Evolutionary conservation across 768 basidiomycete genomes (phyloP), one percentile per base, ranked within the genome.

Genomic region (Leucocoprinus sp.): DNA sequence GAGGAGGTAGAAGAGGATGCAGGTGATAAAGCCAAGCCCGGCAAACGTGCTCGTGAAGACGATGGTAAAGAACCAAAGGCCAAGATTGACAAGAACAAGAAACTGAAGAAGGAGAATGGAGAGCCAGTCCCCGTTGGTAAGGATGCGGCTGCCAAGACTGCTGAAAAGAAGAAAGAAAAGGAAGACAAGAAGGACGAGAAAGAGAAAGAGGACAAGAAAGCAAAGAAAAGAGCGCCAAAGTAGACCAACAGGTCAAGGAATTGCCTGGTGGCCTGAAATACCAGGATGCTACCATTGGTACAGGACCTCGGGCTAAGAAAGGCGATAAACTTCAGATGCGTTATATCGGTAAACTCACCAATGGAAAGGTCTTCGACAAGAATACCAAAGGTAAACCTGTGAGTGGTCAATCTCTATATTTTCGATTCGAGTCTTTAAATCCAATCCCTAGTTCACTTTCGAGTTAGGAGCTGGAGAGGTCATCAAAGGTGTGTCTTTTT

Each of bases 301-400:
- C 75, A 1, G 95, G 95, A n/a, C 79, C 86, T 28, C 70, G 73
- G 57, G 92, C 88, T 14, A 96, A 93, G 71, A 77, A 80, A 45
- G 93, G 93, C 12, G 80, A 84, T 65, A 81, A 69, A 34, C 74
- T 96, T 39, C 70, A 69, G 43, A 88, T 98, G 84, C 73, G 95
- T 47, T 98, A 97, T 65, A 82, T 98, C 55, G 95, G 95, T 53
- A 95, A 93, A 68, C 71, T 96, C 34, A 62, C 67, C 42, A 78
- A 81, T 50, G 86, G 84, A 54, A 82, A 78, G 54, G 52, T 80
- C 15, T 92, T 92, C 53, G 90, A 93, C 65, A 69, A 74, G 53
- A 92, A 92, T 63, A 76, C 71, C 53, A 84, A 80, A 62, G 93
- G 93, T 54, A 83, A 84, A 56, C 90, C 92, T 19, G 88, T 95